Evolutionary conservation across 1,284 basidiomycete species (phyloP).

Genomic region (Singerocomus rubriflavus): DNA sequence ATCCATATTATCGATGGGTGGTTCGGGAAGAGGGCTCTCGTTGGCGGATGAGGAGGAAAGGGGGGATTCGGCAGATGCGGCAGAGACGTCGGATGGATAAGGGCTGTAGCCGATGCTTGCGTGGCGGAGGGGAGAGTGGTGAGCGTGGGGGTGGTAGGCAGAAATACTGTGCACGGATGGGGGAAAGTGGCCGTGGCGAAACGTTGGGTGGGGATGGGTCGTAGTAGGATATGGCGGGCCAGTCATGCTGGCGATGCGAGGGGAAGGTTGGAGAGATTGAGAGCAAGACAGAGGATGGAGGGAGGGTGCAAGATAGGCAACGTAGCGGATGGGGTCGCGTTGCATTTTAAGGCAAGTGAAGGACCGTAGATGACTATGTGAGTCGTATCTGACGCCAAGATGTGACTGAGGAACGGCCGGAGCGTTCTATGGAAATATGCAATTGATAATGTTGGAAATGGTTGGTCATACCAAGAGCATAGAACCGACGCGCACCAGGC

Average conservation of each 20-base stretch:
- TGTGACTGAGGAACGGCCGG: constrained; percentile 25
- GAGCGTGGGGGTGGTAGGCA: constrained; percentile 25
- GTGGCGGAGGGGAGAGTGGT: constrained; percentile 20
- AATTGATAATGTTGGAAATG: constrained; percentile 36
- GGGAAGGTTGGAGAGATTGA: constrained; percentile 11
- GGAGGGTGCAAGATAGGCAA: constrained; percentile 25
- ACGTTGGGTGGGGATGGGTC: constrained; percentile 14
- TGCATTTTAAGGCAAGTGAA: constrained; percentile 32
- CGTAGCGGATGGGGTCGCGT: constrained; percentile 17
- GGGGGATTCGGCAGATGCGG: constrained; percentile 32
- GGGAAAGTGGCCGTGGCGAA: constrained; percentile 22
- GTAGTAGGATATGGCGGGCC: constrained; percentile 20
- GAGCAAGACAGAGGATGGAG: constrained; percentile 15
- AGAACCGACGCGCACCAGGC: constrained; percentile 33
- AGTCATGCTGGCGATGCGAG: constrained; percentile 24
- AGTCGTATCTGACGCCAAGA: constrained; percentile 26
- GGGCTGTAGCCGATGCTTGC: constrained; percentile 27
- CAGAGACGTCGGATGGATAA: constrained; percentile 31
- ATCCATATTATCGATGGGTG: constrained; percentile 33
- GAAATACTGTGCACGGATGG: constrained; percentile 13
- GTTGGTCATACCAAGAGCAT: constrained; percentile 32
- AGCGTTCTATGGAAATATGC: constrained; percentile 35
- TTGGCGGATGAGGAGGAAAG: constrained; percentile 33
- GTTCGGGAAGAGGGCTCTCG: constrained; percentile 35
- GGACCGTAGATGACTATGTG: constrained; percentile 16